These are phyloP conservation scores for Aspergillus sclerotioniger DNA, from an alignment of 495 filamentous ascomycete species.

Conservation along the genomic window DNA sequence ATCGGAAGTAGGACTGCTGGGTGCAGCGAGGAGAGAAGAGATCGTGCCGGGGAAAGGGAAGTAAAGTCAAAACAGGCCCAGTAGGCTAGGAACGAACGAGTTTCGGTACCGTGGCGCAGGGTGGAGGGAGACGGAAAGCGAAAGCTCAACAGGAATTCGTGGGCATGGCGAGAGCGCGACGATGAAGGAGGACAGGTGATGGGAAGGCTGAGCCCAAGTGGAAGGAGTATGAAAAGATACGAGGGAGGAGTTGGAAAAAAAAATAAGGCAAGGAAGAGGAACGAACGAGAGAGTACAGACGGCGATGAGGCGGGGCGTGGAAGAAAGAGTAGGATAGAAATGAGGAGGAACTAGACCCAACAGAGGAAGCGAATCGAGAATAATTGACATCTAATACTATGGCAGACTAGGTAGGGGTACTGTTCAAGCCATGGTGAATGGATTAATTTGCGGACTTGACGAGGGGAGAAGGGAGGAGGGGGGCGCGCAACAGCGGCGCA, in stretches of 20 bases:
- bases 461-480: not conserved
- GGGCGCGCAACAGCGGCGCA: not conserved
- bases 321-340: slow-evolving; percentile 4
- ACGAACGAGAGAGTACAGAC: slow-evolving; percentile 5
- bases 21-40: slow-evolving; percentile 1
- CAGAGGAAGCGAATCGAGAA: not conserved
- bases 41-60: not conserved
- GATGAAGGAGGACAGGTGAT: not conserved
- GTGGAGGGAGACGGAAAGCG: not conserved
- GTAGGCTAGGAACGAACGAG: not conserved
- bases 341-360: not conserved
- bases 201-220: no score
- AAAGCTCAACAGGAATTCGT: slow-evolving; percentile 5
- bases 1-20: not conserved
- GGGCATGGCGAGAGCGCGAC: not conserved
- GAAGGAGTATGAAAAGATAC: not conserved
- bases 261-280: slow-evolving; percentile 6
- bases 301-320: not conserved
- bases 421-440: not conserved
- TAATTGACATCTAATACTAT: no score
- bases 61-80: not conserved
- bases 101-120: not conserved
- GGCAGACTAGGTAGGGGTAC: not conserved
- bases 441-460: not conserved
- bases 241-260: not conserved